Percentiles rank a stretch among this genome's conserved stretches.
phyloP scores from a whole-genome alignment of 108 stramenopile species.

The Nitzschia putrida region DNA sequence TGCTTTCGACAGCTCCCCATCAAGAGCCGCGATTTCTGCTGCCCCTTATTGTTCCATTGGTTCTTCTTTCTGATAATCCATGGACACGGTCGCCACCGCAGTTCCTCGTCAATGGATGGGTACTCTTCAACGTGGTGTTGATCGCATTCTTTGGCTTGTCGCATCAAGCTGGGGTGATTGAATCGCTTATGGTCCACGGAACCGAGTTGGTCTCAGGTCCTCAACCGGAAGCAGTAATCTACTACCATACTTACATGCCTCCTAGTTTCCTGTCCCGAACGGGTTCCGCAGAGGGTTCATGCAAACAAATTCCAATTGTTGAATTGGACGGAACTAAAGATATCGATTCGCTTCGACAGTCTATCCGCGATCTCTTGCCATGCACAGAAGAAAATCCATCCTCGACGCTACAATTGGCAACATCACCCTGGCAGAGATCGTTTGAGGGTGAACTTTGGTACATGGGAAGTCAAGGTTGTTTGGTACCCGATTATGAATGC shows the following conservation, averaged over 20 bases:
- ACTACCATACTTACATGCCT: constrained; percentile 78
- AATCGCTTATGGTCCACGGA: constrained; percentile 36
- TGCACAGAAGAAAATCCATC: neutral
- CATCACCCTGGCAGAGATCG: neutral
- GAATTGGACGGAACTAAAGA: constrained; percentile 23
- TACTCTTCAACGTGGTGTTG: constrained; percentile 65
- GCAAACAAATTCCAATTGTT: neutral
- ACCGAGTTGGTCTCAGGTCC: neutral
- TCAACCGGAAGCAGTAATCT: constrained; percentile 44
- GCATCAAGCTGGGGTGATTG: constrained; percentile 71
- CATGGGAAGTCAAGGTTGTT: constrained; percentile 15
- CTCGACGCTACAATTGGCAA: neutral
- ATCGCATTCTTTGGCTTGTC: constrained; percentile 67
- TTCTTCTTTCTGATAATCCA: constrained; percentile 42
- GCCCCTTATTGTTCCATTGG: constrained; percentile 62
- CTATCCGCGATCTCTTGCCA: constrained; percentile 2
- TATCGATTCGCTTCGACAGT: constrained; percentile 21
- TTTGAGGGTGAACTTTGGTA: constrained; percentile 11
- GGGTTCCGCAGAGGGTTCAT: neutral
- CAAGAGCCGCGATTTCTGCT: constrained; percentile 84
- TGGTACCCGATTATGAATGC: constrained; percentile 19
- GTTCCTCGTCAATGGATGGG: constrained; percentile 31
- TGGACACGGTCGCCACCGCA: neutral
- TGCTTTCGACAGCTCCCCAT: constrained; percentile 75
- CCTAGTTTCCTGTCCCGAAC: constrained; percentile 64